Evolutionary conservation across 2,329 filamentous ascomycete genomes (phyloP).

Genomic region (Magnaporthales sp.): DNA sequence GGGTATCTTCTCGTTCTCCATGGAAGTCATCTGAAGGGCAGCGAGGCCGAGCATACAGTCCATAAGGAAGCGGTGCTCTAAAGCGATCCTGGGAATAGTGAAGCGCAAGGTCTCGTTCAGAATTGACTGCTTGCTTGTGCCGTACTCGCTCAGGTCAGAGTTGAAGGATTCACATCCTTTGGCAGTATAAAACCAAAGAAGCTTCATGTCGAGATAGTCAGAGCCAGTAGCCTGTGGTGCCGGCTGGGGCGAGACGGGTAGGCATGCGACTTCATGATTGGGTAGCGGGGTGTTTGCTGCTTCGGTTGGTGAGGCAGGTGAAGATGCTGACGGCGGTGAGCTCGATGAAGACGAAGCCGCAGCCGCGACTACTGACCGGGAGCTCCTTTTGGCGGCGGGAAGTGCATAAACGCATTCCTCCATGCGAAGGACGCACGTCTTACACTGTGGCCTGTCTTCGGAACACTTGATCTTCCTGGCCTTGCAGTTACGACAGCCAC

Average conservation of each 20-base stretch:
- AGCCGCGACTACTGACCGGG: background rate
- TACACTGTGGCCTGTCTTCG: conserved; percentile 25
- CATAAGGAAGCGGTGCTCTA: conserved; percentile 45
- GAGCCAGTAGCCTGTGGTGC: background rate
- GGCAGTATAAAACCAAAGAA: conserved; percentile 46
- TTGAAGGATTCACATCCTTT: conserved; percentile 24
- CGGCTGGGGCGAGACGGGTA: background rate
- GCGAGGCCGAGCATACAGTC: conserved; percentile 43
- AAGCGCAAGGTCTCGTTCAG: conserved; percentile 36
- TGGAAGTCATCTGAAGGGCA: conserved; percentile 36
- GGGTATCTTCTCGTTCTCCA: conserved; percentile 25
- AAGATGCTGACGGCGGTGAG: background rate
- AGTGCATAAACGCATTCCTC: conserved; percentile 37
- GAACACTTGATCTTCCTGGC: conserved; percentile 36
- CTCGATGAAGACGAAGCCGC: background rate
- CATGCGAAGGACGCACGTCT: conserved; percentile 2
- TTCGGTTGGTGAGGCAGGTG: background rate
- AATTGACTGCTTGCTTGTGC: conserved; percentile 8
- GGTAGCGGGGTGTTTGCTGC: background rate
- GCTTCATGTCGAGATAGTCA: conserved; percentile 38
- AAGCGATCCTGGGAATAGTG: conserved; percentile 39
- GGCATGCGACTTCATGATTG: too few species aligned
- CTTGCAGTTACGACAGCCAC: conserved; percentile 30
- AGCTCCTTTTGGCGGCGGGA: background rate
- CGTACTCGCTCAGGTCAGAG: background rate